Conservation (phyloP, 768 basidiomycete species). For the Lepiota subincarnata region DNA sequence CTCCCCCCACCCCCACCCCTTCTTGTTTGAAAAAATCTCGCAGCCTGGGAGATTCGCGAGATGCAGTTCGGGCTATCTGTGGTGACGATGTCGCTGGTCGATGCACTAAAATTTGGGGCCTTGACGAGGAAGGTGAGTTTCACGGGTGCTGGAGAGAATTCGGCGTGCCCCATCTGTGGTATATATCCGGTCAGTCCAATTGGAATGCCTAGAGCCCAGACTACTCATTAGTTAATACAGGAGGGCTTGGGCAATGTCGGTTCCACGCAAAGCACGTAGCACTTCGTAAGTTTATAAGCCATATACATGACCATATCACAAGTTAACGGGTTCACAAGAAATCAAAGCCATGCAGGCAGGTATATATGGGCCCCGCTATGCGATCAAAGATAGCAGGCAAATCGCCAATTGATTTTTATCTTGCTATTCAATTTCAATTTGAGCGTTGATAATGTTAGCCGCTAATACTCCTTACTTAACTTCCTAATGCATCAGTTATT, state of each 20-base stretch:
- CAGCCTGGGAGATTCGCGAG: constrained; percentile 43
- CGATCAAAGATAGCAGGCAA: no score
- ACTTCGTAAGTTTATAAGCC: constrained; percentile 45
- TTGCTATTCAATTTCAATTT: no score
- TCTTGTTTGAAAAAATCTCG: no score
- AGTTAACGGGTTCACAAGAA: constrained; percentile 34
- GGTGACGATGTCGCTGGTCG: constrained; percentile 40
- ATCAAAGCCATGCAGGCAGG: constrained; percentile 61
- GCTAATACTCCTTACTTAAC: no score
- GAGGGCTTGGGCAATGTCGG: constrained; percentile 54
- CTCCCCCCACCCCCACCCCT: no score
- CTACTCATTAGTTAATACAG: constrained; percentile 17
- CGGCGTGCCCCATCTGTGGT: constrained; percentile 54
- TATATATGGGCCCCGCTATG: constrained; percentile 19
- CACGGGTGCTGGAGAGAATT: constrained; percentile 43
- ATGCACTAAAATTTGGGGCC: constrained; percentile 53
- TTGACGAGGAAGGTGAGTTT: constrained; percentile 64
- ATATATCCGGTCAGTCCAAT: constrained; percentile 44
- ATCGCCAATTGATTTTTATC: no score
- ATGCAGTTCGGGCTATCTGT: constrained; percentile 35
- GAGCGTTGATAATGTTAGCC: no score
- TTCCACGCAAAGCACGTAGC: constrained; percentile 68
- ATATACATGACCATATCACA: background rate
- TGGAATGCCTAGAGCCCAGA: background rate
- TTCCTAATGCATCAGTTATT: no score